Evolutionary conservation across 768 basidiomycete genomes (phyloP).

Genomic region (Inosperma sp.): DNA sequence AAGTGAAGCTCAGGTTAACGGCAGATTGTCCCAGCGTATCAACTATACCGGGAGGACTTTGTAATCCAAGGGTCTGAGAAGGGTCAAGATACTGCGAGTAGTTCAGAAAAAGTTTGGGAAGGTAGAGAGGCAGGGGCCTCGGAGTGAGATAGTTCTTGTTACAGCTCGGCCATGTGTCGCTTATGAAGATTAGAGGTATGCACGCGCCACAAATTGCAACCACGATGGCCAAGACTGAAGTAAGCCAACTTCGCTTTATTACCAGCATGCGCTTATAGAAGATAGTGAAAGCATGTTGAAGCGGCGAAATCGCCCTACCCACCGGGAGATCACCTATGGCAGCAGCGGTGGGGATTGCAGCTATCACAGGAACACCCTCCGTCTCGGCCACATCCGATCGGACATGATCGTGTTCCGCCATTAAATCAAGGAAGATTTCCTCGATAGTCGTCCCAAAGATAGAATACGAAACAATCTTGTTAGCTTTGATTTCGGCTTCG

Average conservation of each 20-base stretch:
- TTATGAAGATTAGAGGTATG: constrained; percentile 64
- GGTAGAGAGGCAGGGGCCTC: constrained; percentile 46
- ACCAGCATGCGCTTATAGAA: constrained; percentile 68
- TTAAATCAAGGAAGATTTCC: constrained; percentile 74
- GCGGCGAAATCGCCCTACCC: constrained; percentile 51
- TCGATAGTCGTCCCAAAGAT: constrained; percentile 73
- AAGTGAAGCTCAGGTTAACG: constrained; percentile 30
- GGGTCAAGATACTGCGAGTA: constrained; percentile 30
- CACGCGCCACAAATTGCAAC: constrained; percentile 60
- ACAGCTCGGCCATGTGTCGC: constrained; percentile 49
- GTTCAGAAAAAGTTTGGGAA: constrained; percentile 40
- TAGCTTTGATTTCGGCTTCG: constrained; percentile 38
- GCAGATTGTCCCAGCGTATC: constrained; percentile 39
- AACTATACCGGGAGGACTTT: constrained; percentile 52
- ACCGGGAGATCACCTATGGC: constrained; percentile 40
- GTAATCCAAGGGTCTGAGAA: constrained; percentile 36
- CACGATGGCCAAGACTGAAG: constrained; percentile 49
- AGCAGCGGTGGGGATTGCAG: no score
- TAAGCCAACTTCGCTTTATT: constrained; percentile 63
- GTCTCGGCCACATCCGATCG: constrained; percentile 21
- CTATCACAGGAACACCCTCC: constrained; percentile 16
- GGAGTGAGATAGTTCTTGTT: constrained; percentile 34
- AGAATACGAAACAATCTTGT: constrained; percentile 52
- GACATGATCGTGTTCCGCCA: constrained; percentile 42
- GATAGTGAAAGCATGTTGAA: constrained; percentile 66